Conservation (phyloP, 1,139 yeast genomes). For the Saccharomyces pastorianus region DNA sequence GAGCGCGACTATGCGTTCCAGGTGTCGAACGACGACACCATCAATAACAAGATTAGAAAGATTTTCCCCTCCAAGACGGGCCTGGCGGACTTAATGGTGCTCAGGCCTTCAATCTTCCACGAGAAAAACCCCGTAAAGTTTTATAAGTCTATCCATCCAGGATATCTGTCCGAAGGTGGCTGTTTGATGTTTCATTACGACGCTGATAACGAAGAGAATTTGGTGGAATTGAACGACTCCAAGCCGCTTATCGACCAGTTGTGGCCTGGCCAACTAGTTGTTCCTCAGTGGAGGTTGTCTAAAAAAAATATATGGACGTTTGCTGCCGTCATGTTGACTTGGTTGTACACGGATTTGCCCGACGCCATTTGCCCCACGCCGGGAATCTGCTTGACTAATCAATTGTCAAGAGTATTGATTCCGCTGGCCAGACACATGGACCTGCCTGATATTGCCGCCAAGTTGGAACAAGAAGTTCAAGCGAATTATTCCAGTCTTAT, state of each 20-base stretch:
- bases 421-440: conserved; percentile 33
- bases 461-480: conserved; percentile 42
- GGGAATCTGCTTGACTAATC: conserved; percentile 71
- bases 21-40: conserved; percentile 48
- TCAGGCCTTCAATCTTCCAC: conserved; percentile 75
- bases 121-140: conserved; percentile 57
- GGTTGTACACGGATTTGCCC: conserved; percentile 93
- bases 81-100: conserved; percentile 48
- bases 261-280: conserved; percentile 86
- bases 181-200: conserved; percentile 59
- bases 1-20: conserved; percentile 90
- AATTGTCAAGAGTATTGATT: conserved; percentile 38
- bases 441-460: conserved; percentile 36
- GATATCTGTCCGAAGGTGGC: conserved; percentile 77
- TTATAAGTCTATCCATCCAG: conserved; percentile 67
- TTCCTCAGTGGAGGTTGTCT: conserved; percentile 71
- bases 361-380: conserved; percentile 87
- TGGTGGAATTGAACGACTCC: conserved; percentile 38
- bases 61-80: conserved; percentile 43
- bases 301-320: conserved; percentile 41
- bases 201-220: conserved; percentile 42
- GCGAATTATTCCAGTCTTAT: conserved; percentile 33
- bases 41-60: conserved; percentile 45
- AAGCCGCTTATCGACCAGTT: conserved; percentile 49
- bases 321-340: conserved; percentile 42